Percentiles rank a stretch among this genome's conserved stretches.
Evolutionary conservation across 31 red algal species (phyloP).

Genomic region (Asparagopsis taxiformis): DNA sequence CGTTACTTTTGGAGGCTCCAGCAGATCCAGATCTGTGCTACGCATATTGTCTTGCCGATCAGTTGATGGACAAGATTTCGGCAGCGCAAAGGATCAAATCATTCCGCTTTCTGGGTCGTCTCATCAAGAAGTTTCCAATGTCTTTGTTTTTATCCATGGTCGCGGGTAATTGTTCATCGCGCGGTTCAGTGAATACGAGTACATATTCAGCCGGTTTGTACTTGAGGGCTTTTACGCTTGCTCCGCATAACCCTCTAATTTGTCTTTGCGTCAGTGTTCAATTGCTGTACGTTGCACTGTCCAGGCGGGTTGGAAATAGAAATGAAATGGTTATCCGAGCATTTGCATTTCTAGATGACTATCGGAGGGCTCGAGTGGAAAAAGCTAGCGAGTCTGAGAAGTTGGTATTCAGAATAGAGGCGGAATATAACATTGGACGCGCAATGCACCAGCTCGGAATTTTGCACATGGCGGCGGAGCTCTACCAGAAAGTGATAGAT

Average conservation of each 20-base stretch:
- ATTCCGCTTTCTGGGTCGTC: constrained; percentile 16
- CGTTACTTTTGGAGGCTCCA: constrained; percentile 21
- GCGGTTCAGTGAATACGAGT: constrained; percentile 28
- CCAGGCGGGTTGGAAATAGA: constrained; percentile 35
- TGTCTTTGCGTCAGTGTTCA: constrained; percentile 30
- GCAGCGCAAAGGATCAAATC: constrained; percentile 15
- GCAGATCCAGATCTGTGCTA: constrained; percentile 23
- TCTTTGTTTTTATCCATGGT: constrained; percentile 13
- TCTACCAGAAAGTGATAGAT: constrained; percentile 39
- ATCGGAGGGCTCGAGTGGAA: constrained; percentile 20
- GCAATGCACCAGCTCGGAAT: constrained; percentile 59
- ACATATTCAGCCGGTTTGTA: constrained; percentile 35
- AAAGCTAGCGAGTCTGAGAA: neutral
- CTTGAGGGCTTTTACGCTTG: constrained; percentile 28
- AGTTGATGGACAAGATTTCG: constrained; percentile 6
- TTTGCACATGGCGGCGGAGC: constrained; percentile 31
- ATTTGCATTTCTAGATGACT: constrained; percentile 41
- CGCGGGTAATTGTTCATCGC: constrained; percentile 21
- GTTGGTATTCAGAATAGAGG: constrained; percentile 24
- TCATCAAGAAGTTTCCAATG: constrained; percentile 25
- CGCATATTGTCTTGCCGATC: constrained; percentile 23
- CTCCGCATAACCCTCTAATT: constrained; percentile 37
- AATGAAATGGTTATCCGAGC: constrained; percentile 49
- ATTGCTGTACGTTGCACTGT: constrained; percentile 30
- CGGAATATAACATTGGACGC: constrained; percentile 56